Evolutionary conservation across 163 green algal genomes (phyloP), one percentile per base, ranked within the genome.

Genomic region (Prototheca wickerhamii): DNA sequence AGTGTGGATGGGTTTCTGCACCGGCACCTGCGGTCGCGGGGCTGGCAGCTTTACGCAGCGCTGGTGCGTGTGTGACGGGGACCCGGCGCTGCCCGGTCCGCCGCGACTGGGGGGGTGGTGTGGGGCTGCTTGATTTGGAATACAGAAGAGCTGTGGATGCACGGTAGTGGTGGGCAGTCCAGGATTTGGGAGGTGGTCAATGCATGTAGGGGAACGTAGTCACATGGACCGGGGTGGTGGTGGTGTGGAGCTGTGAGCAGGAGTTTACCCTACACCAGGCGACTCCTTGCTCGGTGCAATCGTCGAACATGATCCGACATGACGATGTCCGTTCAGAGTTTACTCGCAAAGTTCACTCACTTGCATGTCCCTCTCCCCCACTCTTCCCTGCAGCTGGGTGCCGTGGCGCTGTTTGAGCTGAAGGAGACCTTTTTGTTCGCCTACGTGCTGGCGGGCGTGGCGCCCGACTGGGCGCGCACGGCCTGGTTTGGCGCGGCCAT

Each of bases 401-500:
- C 64, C 32, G 63, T 61, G n/a, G 44, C 53, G n/a, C 35, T 80
- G 29, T 78, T 70, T 26, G 62, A 77, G 0, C 37, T 76, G 17
- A 65, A 72, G 30, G 71, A 83, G 28, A 43, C 62, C 2, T 46
- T 76, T 28, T 54, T 83, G 30, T 7, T 75, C 23, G 31, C 60
- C 23, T 77, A 68, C n/a, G 42, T 52, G 0, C 46, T 67, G 17
- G 43, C 43, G 10, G 32, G 33, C 3, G 49, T 51, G 18, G 43
- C 2, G 3, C n/a, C 56, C 4, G 32, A 42, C 18, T 52, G 30
- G 26, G 46, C 50, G 2, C 53, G 67, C 23, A 43, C 37, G 6
- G 55, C 42, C 23, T 67, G 74, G 1, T 77, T 69, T 31, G 58
- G 67, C n/a, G 62, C 64, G 23, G 82, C 73, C 58, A 75, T 83